phyloP scores from a whole-genome alignment of 2,329 filamentous ascomycete species.

The Xylaria sp. region DNA sequence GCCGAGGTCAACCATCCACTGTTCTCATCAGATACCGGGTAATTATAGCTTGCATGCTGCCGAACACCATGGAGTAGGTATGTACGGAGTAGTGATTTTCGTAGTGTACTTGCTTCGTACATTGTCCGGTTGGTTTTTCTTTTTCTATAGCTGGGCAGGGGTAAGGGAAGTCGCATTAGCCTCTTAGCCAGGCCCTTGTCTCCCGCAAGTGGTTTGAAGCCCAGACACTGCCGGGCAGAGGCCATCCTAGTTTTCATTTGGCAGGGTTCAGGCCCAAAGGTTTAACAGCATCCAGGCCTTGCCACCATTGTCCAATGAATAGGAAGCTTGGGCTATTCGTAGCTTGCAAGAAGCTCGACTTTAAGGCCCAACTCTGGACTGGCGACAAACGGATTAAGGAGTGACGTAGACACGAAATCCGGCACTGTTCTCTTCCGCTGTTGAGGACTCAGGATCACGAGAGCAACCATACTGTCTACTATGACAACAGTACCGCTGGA shows the following conservation, averaged over 20 bases:
- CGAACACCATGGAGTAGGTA: conserved; percentile 1
- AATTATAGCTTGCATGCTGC: conserved; percentile 12
- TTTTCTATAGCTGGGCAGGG: conserved; percentile 18
- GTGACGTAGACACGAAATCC: not conserved
- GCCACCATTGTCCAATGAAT: conserved; percentile 6
- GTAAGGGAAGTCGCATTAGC: conserved; percentile 14
- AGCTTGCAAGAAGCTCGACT: conserved; percentile 1
- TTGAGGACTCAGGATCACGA: not conserved
- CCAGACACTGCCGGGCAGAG: conserved; percentile 13
- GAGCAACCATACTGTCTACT: conserved; percentile 4
- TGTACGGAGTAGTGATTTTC: conserved; percentile 3
- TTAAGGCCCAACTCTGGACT: conserved; percentile 3
- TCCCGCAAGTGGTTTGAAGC: conserved; percentile 11
- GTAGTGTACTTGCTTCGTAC: conserved; percentile 4
- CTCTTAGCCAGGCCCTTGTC: conserved; percentile 10
- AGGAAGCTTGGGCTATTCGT: conserved; percentile 1
- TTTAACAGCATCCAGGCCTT: conserved; percentile 8
- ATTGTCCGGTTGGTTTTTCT: conserved; percentile 9
- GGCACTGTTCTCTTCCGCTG: not conserved
- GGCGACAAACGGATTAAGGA: conserved; percentile 1
- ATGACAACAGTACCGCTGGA: not conserved
- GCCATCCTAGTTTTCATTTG: conserved; percentile 4
- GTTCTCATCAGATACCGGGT: conserved; percentile 9
- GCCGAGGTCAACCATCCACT: conserved; percentile 5
- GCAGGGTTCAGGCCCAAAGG: conserved; percentile 11